These are phyloP conservation scores for Coemansia sp. DNA, from an alignment of 192 early-diverging fungal species.

Conservation along the genomic window DNA sequence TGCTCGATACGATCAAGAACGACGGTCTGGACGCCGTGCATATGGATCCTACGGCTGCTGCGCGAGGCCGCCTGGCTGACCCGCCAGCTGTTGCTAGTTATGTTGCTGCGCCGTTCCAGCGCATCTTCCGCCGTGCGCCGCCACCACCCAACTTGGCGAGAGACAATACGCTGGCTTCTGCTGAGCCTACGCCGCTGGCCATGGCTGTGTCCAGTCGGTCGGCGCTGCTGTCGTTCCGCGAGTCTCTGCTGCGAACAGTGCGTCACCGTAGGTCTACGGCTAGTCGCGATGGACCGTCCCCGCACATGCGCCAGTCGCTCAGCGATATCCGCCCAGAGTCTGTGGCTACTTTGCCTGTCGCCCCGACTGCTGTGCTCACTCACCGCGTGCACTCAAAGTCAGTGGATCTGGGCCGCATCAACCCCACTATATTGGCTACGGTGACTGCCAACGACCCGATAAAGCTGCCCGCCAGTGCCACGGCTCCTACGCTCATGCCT, in stretches of 20 bases:
- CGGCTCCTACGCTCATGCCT: not conserved
- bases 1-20: slow-evolving; percentile 55
- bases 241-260: slow-evolving; percentile 4
- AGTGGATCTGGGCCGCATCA: slow-evolving; percentile 6
- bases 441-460: not conserved
- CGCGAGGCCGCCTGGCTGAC: slow-evolving; percentile 17
- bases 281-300: not conserved
- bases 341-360: not conserved
- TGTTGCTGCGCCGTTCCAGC: slow-evolving; percentile 48
- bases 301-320: slow-evolving; percentile 15
- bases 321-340: slow-evolving; percentile 19
- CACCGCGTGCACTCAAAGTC: slow-evolving; percentile 24
- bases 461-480: not conserved
- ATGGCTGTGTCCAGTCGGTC: not conserved
- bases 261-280: not conserved
- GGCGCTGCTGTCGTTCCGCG: slow-evolving; percentile 1
- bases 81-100: slow-evolving; percentile 31
- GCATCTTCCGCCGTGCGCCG: slow-evolving; percentile 27
- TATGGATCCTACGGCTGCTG: slow-evolving; percentile 49
- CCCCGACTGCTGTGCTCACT: not conserved
- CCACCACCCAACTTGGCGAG: not conserved
- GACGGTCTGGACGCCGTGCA: slow-evolving; percentile 53
- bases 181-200: not conserved
- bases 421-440: not conserved
- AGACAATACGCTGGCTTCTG: not conserved